Evolutionary conservation across 257 asterid genomes (phyloP).

Genomic region (Orobanche coerulescens): DNA sequence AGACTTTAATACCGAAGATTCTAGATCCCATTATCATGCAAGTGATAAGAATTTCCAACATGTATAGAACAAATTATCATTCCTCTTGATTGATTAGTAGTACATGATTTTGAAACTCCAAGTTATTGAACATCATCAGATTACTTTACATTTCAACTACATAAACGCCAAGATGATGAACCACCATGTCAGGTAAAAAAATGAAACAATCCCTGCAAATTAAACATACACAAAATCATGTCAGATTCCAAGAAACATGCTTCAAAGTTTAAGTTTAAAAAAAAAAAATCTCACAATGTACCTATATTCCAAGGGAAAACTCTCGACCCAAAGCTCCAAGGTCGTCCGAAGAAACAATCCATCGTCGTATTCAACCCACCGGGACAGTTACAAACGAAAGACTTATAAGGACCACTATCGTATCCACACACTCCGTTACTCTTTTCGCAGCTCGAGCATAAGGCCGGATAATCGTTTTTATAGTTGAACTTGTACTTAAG

Average conservation of each 20-base stretch:
- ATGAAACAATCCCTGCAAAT: constrained; percentile 39
- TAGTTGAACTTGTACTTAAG: constrained; percentile 64
- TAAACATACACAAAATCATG: constrained; percentile 6
- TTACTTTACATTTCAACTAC: constrained; percentile 20
- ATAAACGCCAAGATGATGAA: constrained; percentile 27
- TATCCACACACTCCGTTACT: constrained; percentile 77
- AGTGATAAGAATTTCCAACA: too few relatives aligned
- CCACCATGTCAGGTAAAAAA: constrained; percentile 26
- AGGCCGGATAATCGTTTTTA: constrained; percentile 56
- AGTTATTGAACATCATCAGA: constrained; percentile 18
- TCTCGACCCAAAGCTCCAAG: constrained; percentile 42
- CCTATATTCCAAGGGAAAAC: constrained; percentile 35
- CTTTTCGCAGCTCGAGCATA: constrained; percentile 70
- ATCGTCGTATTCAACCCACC: constrained; percentile 55
- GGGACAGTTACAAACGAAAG: constrained; percentile 63
- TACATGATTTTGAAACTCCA: constrained; percentile 10
- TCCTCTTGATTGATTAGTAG: constrained; percentile 16
- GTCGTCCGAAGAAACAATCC: constrained; percentile 46
- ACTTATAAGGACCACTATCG: constrained; percentile 28
- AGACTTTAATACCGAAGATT: too few relatives aligned
- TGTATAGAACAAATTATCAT: neutral
- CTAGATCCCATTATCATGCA: neutral
- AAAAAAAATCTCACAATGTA: neutral
- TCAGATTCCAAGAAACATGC: neutral
- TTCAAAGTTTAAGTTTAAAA: neutral